Base-by-base conservation (phyloP, 371 early-diverging fungal genomes). In the Mucor lusitanicus region DNA sequence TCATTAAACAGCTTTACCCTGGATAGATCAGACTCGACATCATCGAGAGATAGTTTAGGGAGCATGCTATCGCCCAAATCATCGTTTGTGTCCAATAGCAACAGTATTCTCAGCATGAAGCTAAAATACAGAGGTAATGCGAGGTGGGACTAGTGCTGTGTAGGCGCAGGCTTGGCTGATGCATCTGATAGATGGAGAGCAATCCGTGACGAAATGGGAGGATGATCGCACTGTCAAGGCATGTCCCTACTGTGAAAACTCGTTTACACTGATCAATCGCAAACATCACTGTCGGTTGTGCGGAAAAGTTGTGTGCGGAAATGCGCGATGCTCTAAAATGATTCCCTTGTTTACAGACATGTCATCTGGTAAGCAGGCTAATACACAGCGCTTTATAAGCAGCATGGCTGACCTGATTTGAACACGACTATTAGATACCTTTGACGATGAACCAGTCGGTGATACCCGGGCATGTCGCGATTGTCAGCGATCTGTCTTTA, bases 241-340 rank as follows among this genome's bases (percentile, higher is more conserved):
- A 30, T 91, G 91, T 44, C 86, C 86, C 28, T 71, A 81, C 13
- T 90, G 90, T 67, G 44, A 72, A 59, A 64, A 80, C 35, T 35
- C 57, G 7, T 84, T 84, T 65, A 80, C 82, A 0, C 44, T 88
- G 5, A 76, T 85, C 3, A 80, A 89, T 61, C 87, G 93, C 27
- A 87, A 89, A 30, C 94, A 94, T 59, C 94, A 94, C 68, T 94
- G 94, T 69, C 86, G 94, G 7, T 65, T 93, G 11, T 94, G 94
- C 64, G 94, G 94, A 6, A 82, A 87, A 15, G 85, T 92, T 6
- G 82, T 92, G 6, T 93, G 93, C 71, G 90, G 85, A 12, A 81
- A 85, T 33, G 30, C 70, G 13, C 63, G 57, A 35, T 92, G 92
- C 69, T 90, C 91, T 4, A 79, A 78, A 35, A 85, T 81, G 80